Conservation (phyloP, 2,329 filamentous ascomycete species). For the Pseudocercospora macadamiae region DNA sequence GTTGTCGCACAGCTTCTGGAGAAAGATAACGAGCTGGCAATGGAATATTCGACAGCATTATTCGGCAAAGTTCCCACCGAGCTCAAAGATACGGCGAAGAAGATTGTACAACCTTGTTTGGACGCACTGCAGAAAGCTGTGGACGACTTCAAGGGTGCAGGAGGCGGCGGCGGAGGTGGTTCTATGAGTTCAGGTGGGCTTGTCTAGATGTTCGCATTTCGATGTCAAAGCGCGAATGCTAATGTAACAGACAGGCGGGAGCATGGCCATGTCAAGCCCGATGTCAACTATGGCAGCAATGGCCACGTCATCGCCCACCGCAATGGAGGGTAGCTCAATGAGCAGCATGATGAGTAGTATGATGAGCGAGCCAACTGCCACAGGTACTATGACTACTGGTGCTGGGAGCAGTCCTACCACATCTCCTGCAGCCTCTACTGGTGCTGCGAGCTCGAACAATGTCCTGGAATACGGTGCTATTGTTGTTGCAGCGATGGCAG, state of each 20-base stretch:
- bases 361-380: background rate
- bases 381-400: background rate
- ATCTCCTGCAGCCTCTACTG: background rate
- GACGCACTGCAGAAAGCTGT: background rate
- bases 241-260: background rate
- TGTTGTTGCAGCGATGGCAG: background rate
- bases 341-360: background rate
- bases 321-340: background rate
- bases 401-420: background rate
- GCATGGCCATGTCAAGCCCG: background rate
- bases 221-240: background rate
- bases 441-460: background rate
- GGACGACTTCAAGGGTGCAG: background rate
- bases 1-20: background rate
- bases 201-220: background rate
- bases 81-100: background rate
- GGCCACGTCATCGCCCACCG: background rate
- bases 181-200: background rate
- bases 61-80: background rate
- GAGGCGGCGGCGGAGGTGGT: background rate
- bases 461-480: background rate
- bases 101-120: background rate
- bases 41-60: background rate
- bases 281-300: background rate
- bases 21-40: background rate